A percentile compares a stretch with the other conserved stretches of the same genome.
phyloP scores from a whole-genome alignment of 2,329 filamentous ascomycete species.

The Didymella pinodella region DNA sequence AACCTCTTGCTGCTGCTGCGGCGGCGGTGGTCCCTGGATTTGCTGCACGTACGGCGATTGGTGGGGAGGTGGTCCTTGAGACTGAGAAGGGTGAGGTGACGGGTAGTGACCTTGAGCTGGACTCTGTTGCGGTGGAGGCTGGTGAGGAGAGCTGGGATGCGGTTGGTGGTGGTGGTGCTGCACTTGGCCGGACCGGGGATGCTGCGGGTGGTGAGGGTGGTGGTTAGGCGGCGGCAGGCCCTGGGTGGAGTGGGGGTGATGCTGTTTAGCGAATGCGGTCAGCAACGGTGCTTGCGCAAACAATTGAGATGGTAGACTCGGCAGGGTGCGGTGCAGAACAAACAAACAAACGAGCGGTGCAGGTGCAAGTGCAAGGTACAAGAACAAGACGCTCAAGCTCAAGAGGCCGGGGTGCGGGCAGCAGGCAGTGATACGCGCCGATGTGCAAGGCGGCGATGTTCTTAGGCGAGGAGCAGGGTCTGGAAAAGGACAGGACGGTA shows the following conservation, averaged over 20 bases:
- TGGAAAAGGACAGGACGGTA: constrained; percentile 42
- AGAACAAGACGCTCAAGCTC: constrained; percentile 20
- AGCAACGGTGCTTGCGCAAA: constrained; percentile 37
- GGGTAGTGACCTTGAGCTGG: constrained; percentile 68
- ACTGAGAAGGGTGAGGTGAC: constrained; percentile 70
- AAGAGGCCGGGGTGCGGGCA: constrained; percentile 32
- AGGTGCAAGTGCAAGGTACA: constrained; percentile 24
- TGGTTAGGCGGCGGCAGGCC: constrained; percentile 71
- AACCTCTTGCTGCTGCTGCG: constrained; percentile 73
- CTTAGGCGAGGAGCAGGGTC: constrained; percentile 50
- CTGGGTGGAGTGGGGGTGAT: constrained; percentile 78
- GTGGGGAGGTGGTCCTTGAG: constrained; percentile 60
- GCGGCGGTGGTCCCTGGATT: constrained; percentile 67
- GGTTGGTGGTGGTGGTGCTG: constrained; percentile 58
- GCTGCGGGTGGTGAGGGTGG: constrained; percentile 53
- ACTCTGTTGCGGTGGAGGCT: constrained; percentile 66
- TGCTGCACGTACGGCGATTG: constrained; percentile 71
- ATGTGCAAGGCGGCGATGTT: constrained; percentile 31
- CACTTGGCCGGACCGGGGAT: constrained; percentile 70
- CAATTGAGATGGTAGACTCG: constrained; percentile 15
- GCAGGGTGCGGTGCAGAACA: constrained; percentile 24
- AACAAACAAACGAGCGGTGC: constrained; percentile 26
- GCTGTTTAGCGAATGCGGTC: constrained; percentile 60
- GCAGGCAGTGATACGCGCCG: constrained; percentile 33
- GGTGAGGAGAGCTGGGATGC: constrained; percentile 70